phyloP scores from a whole-genome alignment of 2,329 filamentous ascomycete species.

The Ambrosiella cleistominuta region DNA sequence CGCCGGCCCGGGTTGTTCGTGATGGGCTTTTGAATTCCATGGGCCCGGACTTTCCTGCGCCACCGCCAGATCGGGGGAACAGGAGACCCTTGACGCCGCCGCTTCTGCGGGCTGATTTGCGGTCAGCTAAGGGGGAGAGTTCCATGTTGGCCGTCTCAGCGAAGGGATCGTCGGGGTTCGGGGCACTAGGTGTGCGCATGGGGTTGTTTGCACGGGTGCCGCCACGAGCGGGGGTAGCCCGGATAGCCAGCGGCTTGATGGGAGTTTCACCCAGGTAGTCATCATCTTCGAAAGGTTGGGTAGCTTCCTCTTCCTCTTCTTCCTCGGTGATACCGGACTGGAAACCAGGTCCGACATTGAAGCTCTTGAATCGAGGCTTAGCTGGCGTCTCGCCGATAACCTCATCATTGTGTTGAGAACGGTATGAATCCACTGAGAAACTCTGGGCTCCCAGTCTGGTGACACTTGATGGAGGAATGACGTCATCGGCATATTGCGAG shows the following conservation, averaged over 20 bases:
- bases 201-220: background rate
- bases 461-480: constrained; percentile 23
- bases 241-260: background rate
- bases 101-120: constrained; percentile 1
- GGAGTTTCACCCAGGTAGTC: constrained; percentile 5
- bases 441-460: background rate
- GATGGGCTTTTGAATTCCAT: constrained; percentile 11
- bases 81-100: constrained; percentile 9
- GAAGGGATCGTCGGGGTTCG: background rate
- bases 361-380: constrained; percentile 5
- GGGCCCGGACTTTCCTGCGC: background rate
- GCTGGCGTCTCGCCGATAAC: constrained; percentile 8
- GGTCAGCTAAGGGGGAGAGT: background rate
- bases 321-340: background rate
- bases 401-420: background rate
- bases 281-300: background rate
- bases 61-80: constrained; percentile 5
- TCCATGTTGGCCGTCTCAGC: background rate
- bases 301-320: constrained; percentile 2
- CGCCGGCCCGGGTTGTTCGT: background rate
- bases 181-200: background rate
- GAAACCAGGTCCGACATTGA: background rate
- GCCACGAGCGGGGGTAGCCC: background rate
- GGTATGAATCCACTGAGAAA: background rate
- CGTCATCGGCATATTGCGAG: constrained; percentile 15